Conservation (phyloP, 331 rosid genomes). For the Acacia concinna region DNA sequence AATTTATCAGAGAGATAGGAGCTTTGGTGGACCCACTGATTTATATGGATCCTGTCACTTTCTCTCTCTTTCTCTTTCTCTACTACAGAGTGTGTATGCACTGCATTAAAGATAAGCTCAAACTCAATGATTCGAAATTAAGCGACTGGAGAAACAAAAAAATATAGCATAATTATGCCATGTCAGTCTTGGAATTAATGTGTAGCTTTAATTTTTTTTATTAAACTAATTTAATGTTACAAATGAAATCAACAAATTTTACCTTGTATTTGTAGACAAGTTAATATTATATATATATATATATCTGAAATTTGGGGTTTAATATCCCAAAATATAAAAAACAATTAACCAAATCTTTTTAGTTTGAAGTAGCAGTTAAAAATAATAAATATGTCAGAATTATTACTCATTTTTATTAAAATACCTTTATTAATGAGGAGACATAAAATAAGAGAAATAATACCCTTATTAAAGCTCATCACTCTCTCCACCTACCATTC, state of each 20-base stretch:
- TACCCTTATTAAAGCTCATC: too few relatives aligned
- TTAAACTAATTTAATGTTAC: background rate
- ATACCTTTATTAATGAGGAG: too few relatives aligned
- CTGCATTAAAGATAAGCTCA: conserved; percentile 21
- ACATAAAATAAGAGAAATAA: too few relatives aligned
- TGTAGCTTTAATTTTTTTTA: background rate
- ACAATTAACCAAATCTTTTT: too few relatives aligned
- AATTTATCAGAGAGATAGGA: conserved; percentile 25
- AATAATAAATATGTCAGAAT: too few relatives aligned
- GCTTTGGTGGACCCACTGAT: conserved; percentile 37
- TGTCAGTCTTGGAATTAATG: background rate
- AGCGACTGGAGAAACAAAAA: background rate
- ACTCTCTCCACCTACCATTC: too few relatives aligned
- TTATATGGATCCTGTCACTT: background rate
- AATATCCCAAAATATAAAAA: too few relatives aligned
- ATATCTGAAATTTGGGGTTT: too few relatives aligned
- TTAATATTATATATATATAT: too few relatives aligned
- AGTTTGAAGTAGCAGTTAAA: too few relatives aligned
- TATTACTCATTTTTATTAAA: too few relatives aligned
- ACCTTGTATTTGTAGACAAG: too few relatives aligned
- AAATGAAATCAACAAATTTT: background rate
- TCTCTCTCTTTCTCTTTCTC: background rate
- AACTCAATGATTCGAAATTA: conserved; percentile 34
- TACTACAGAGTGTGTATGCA: background rate
- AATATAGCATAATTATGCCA: background rate